These are phyloP conservation scores for Penicillium canescens DNA, from an alignment of 495 filamentous ascomycete genomes.

Conservation along the genomic window DNA sequence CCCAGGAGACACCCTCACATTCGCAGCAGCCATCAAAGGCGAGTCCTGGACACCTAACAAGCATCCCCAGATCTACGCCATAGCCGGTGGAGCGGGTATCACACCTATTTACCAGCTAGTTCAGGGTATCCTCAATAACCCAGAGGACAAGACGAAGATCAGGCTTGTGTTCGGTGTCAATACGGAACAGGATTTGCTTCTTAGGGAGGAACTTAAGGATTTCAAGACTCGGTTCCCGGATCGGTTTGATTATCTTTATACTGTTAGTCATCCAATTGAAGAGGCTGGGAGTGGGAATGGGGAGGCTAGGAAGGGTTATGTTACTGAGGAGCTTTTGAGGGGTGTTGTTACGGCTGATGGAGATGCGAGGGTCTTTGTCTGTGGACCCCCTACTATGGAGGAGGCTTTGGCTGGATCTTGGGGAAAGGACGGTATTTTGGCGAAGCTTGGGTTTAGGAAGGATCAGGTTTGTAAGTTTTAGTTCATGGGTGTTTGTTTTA, in stretches of 20 bases:
- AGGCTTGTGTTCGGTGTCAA: conserved; percentile 68
- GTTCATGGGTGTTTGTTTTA: background rate
- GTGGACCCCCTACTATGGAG: conserved; percentile 66
- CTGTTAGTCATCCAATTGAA: conserved; percentile 50
- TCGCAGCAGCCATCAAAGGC: conserved; percentile 50
- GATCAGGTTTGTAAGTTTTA: conserved; percentile 58
- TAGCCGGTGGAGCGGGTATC: conserved; percentile 65
- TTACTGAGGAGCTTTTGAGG: conserved; percentile 56
- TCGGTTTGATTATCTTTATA: conserved; percentile 60
- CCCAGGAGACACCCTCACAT: conserved; percentile 58
- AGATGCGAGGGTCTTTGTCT: conserved; percentile 63
- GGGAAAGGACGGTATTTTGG: conserved; percentile 42
- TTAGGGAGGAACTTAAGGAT: conserved; percentile 53
- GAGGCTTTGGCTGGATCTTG: conserved; percentile 49
- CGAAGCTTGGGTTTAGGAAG: conserved; percentile 52
- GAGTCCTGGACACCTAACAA: conserved; percentile 58
- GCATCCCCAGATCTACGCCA: conserved; percentile 53
- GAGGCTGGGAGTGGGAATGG: conserved; percentile 16
- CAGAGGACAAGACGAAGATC: conserved; percentile 60
- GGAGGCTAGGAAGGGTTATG: conserved; percentile 49
- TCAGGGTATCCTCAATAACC: conserved; percentile 61
- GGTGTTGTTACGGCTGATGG: conserved; percentile 39
- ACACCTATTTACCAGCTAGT: conserved; percentile 64
- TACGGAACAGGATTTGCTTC: conserved; percentile 59
- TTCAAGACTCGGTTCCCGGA: conserved; percentile 54